Evolutionary conservation across 2,329 filamentous ascomycete genomes (phyloP), one percentile per base, ranked within the genome.

Genomic region (Coniochaeta hoffmannii): DNA sequence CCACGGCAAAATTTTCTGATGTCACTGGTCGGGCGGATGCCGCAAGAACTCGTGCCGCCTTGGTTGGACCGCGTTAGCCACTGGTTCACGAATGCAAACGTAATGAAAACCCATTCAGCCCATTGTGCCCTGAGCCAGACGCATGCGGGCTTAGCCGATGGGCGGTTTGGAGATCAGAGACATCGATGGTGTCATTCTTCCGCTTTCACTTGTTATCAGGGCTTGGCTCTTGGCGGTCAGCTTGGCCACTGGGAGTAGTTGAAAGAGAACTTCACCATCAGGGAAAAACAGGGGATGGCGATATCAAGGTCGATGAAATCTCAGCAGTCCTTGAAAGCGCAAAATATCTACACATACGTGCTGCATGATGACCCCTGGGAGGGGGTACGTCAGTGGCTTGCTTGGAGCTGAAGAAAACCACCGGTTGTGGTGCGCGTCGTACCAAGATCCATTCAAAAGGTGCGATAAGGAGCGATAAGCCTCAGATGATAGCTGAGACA

Each of bases 61-160:
- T 34, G 19, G 22, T 28, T 46, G 41, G 12, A 6, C 14, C 15
- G 12, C 32, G 49, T 31, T 15, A 51, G 31, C 49, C 49, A 51
- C 12, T 51, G 49, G 28, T 51, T 31, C 6, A 19, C 31, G 49
- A 51, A 51, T 34, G 49, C 49, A 51, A 51, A 51, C 49, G 49
- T 51, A 51, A 51, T 51, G 49, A 15, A 51, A 51, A 51, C 49
- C 15, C 19, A 7, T 15, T 41, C 8, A 8, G n/a, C n/a, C n/a
- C 36, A 22, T 22, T 41, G 36, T 41, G 36, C 36, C 36, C 36
- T 41, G 36, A 41, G 36, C 36, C 17, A 41, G 36, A 19, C 30
- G 49, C 31, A 51, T 51, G 49, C 49, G 49, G 49, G 49, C 49
- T 51, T 31, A 31, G 22, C 49, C 49, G 49, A 51, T 34, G 24